phyloP scores from a whole-genome alignment of 2,329 filamentous ascomycete genomes.

The Talaromyces sp. region DNA sequence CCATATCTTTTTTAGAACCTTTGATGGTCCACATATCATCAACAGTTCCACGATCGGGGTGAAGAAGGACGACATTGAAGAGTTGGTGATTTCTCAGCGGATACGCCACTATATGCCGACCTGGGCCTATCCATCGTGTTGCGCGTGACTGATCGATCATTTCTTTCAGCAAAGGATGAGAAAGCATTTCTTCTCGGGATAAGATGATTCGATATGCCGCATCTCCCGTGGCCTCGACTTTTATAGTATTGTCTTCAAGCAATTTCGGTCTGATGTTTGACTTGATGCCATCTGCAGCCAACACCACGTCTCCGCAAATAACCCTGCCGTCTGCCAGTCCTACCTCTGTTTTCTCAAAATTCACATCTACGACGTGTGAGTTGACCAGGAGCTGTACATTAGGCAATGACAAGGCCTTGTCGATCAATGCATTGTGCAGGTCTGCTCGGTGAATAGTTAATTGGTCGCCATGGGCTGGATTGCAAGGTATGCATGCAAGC shows the following conservation, averaged over 20 bases:
- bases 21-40: conserved; percentile 64
- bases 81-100: conserved; percentile 66
- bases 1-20: conserved; percentile 61
- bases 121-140: conserved; percentile 73
- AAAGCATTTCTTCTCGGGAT: conserved; percentile 62
- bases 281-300: conserved; percentile 57
- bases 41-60: conserved; percentile 62
- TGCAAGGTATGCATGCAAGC: conserved; percentile 35
- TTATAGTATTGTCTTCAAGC: conserved; percentile 30
- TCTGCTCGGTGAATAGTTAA: conserved; percentile 39
- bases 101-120: conserved; percentile 75
- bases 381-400: conserved; percentile 34
- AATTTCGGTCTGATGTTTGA: conserved; percentile 47
- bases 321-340: conserved; percentile 29
- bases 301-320: conserved; percentile 47
- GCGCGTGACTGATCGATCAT: conserved; percentile 67
- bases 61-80: conserved; percentile 64
- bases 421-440: conserved; percentile 35
- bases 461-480: conserved; percentile 37
- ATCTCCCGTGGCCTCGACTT: conserved; percentile 58
- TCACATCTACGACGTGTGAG: conserved; percentile 30
- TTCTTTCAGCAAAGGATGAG: conserved; percentile 66
- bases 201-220: conserved; percentile 80
- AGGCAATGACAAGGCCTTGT: conserved; percentile 29
- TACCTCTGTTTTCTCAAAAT: conserved; percentile 32